These are phyloP conservation scores for Cardiosporidium cionae DNA, from an alignment of 169 alveolate genomes.

Conservation along the genomic window DNA sequence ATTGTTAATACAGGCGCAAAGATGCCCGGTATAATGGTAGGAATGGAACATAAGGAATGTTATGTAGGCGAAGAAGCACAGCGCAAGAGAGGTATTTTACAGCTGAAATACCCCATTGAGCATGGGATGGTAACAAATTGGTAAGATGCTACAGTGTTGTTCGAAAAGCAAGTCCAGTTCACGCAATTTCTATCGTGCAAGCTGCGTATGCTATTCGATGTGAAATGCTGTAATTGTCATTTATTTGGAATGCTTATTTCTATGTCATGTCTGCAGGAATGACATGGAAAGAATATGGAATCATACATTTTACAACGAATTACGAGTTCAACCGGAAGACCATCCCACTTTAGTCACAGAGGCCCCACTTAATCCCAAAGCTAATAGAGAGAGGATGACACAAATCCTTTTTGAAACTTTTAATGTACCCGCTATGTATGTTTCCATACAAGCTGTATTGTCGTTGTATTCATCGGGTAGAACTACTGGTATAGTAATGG, in stretches of 20 bases:
- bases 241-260: constrained; percentile 42
- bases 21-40: constrained; percentile 83
- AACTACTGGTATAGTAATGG: constrained; percentile 95
- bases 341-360: constrained; percentile 92
- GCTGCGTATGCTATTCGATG: neutral
- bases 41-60: constrained; percentile 87
- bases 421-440: constrained; percentile 93
- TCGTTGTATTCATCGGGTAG: constrained; percentile 97
- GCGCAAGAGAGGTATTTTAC: constrained; percentile 88
- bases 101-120: constrained; percentile 89
- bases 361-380: constrained; percentile 96
- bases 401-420: constrained; percentile 84
- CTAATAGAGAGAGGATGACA: constrained; percentile 92
- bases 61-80: constrained; percentile 97
- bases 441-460: constrained; percentile 91
- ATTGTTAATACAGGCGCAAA: constrained; percentile 72
- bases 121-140: constrained; percentile 95
- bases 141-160: constrained; percentile 73
- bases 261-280: neutral
- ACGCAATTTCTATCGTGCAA: neutral
- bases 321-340: constrained; percentile 92
- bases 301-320: constrained; percentile 92
- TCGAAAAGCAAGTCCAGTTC: constrained; percentile 90
- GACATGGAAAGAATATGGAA: constrained; percentile 21
- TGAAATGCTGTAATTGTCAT: neutral